Percentiles rank a stretch among this genome's conserved stretches.
Evolutionary conservation across 768 basidiomycete genomes (phyloP).

Genomic region (Boletus reticulatus): DNA sequence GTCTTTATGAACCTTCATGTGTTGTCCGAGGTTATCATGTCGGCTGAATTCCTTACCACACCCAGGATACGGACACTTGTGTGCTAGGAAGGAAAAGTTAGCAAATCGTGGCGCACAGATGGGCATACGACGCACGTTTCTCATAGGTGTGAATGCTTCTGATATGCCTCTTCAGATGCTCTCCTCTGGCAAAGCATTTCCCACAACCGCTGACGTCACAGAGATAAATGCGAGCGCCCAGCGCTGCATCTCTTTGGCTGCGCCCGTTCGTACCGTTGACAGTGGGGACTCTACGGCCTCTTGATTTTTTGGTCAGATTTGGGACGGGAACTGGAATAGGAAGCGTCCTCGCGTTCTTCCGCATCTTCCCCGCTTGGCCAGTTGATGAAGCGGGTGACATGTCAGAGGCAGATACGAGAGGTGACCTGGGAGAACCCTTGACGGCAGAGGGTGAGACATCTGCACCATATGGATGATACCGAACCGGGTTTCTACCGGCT

Average conservation of each 20-base stretch:
- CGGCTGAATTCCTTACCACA: slow-evolving; percentile 85
- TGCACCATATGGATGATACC: slow-evolving; percentile 33
- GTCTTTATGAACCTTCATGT: slow-evolving; percentile 75
- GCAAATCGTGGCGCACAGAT: slow-evolving; percentile 2
- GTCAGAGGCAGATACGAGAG: slow-evolving; percentile 27
- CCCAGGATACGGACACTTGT: slow-evolving; percentile 73
- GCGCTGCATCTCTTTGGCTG: slow-evolving; percentile 35
- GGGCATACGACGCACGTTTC: slow-evolving; percentile 61
- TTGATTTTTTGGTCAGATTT: slow-evolving; percentile 66
- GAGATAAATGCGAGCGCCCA: slow-evolving; percentile 54
- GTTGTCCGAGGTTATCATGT: slow-evolving; percentile 86
- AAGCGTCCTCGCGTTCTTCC: slow-evolving; percentile 39
- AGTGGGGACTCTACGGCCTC: slow-evolving; percentile 66
- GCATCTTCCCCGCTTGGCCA: slow-evolving; percentile 26
- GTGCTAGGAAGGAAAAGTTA: slow-evolving; percentile 47
- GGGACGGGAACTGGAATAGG: slow-evolving; percentile 63
- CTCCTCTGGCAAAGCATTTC: slow-evolving; percentile 84
- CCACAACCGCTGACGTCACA: slow-evolving; percentile 83
- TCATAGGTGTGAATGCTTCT: slow-evolving; percentile 89
- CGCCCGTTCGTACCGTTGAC: slow-evolving; percentile 34
- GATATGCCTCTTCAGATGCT: slow-evolving; percentile 89
- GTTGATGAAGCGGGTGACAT: slow-evolving; percentile 27
- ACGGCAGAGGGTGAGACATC: slow-evolving; percentile 29
- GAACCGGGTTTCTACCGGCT: slow-evolving; percentile 32
- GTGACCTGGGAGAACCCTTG: slow-evolving; percentile 32